Base-by-base conservation (phyloP, 257 asterid species). In the Ilex aquifolium region DNA sequence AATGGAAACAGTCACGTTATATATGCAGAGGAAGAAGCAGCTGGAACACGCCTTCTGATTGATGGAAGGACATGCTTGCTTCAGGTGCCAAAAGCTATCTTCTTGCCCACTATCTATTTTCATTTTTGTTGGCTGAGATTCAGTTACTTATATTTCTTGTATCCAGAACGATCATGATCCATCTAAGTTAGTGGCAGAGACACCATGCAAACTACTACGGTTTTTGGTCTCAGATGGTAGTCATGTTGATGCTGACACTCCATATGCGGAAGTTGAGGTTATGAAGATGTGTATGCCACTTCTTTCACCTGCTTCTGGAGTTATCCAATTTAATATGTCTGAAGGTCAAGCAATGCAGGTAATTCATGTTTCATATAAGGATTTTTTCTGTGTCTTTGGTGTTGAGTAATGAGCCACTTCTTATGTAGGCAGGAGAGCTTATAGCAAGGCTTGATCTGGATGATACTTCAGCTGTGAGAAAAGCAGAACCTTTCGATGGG, bases 221-320 rank as follows among this genome's bases (percentile, higher is more conserved):
- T 87, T 72, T 80, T 81, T 87, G 44, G 83, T 84, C 58, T 61
- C 59, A 31, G 95, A 93, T 79, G 82, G 85, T 56, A 79, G 97
- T 81, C 97, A 87, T 71, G 80, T 93, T 59, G 99, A 87, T 71
- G 96, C 99, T 48, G 96, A 93, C 74, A 83, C 82, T 55, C 96
- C 99, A 74, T 93, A 78, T 67, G 96, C 95, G 40, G 99, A 93
- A 79, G 99, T 93, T 42, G 99, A 93, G 85, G 99, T 93, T 73
- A 93, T 93, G 99, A 93, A 93, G 75, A 93, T 93, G 99, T 93
- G 99, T 73, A 93, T 93, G 99, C 99, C 99, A 56, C 99, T 93
- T 76, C 97, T 93, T 66, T 90, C 96, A 56, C 99, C 99, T 65
- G 91, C 99, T 60, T 90, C 97, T 10, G 99, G 99, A 46, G 74